These are phyloP conservation scores for Eucalyptus brandiana DNA, from an alignment of 345 rosid genomes.

Conservation along the genomic window DNA sequence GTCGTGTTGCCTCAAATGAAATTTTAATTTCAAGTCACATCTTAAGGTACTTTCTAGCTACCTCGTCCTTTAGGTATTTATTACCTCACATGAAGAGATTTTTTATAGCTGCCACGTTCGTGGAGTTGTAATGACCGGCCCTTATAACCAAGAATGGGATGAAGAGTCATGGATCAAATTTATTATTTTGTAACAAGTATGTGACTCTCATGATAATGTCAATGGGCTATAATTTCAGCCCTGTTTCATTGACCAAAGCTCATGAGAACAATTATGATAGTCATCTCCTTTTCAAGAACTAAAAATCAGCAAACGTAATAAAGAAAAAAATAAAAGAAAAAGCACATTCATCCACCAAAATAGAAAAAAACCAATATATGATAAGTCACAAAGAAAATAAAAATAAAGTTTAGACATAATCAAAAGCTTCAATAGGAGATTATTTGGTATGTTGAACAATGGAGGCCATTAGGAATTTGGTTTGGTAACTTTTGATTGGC, in stretches of 20 bases:
- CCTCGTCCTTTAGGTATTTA: background rate
- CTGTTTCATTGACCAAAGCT: background rate
- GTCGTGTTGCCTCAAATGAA: background rate
- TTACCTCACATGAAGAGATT: too few species aligned
- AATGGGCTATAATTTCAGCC: background rate
- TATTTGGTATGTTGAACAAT: background rate
- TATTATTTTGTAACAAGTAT: background rate
- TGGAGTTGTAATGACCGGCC: background rate
- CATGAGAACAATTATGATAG: background rate
- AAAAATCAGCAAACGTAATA: background rate
- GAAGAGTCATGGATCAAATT: background rate
- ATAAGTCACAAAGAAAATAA: background rate
- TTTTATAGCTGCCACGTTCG: background rate
- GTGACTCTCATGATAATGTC: background rate
- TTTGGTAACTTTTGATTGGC: background rate
- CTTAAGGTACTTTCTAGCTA: background rate
- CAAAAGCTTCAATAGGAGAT: background rate
- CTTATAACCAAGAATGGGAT: background rate
- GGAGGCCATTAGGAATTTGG: background rate
- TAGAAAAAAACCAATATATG: background rate
- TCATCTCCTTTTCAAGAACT: background rate
- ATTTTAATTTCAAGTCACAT: background rate
- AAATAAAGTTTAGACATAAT: background rate
- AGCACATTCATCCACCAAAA: background rate
- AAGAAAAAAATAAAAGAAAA: background rate